Evolutionary conservation across 192 early-diverging fungal genomes (phyloP).

Genomic region (Backusella tuberculispora): DNA sequence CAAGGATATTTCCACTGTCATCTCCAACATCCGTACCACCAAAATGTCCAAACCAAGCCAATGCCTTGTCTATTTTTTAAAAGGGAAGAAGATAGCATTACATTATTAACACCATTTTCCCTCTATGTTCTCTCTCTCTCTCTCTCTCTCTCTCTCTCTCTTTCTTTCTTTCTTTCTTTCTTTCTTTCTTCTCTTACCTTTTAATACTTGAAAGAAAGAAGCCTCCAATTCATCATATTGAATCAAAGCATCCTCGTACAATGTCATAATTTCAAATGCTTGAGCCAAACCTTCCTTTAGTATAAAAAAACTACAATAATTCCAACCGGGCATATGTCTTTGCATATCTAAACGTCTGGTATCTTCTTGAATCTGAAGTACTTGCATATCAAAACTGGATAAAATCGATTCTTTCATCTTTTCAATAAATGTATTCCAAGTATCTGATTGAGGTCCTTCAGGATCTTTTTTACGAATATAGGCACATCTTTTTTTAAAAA

Average conservation of each 20-base stretch:
- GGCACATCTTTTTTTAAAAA: constrained; percentile 45
- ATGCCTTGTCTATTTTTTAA: constrained; percentile 63
- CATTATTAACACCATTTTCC: not conserved
- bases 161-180: no score
- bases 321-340: constrained; percentile 97
- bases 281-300: constrained; percentile 90
- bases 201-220: constrained; percentile 88
- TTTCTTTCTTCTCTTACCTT: no score
- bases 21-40: constrained; percentile 87
- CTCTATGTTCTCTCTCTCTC: not conserved
- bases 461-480: constrained; percentile 46
- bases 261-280: constrained; percentile 85
- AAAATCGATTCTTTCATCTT: constrained; percentile 79
- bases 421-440: constrained; percentile 72
- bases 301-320: constrained; percentile 97
- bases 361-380: constrained; percentile 88
- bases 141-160: not conserved
- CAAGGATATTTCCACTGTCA: constrained; percentile 83
- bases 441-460: constrained; percentile 51
- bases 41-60: constrained; percentile 95
- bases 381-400: constrained; percentile 73
- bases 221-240: constrained; percentile 99
- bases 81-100: not conserved
- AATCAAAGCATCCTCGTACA: constrained; percentile 86
- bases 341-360: constrained; percentile 88